phyloP scores from a whole-genome alignment of 306 rosid genomes.

The Sophora flavescens region DNA sequence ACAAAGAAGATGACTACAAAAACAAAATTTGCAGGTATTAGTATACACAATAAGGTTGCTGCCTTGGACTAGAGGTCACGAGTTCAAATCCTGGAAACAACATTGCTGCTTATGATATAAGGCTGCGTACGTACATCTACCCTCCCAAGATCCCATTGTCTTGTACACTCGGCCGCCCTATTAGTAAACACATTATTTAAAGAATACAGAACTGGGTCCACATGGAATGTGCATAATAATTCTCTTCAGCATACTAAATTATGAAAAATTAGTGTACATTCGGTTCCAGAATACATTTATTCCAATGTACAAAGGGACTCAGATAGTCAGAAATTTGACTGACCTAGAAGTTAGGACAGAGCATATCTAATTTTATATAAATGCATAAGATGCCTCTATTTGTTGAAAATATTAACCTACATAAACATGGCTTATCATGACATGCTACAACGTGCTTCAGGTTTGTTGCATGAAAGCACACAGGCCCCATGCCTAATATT shows the following conservation, averaged over 20 bases:
- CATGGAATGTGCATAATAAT: constrained; percentile 9
- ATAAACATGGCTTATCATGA: not conserved
- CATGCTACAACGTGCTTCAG: not conserved
- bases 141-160: too few relatives aligned
- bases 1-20: not conserved
- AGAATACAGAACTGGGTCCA: constrained; percentile 14
- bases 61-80: too few relatives aligned
- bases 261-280: not conserved
- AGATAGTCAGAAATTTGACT: constrained; percentile 1
- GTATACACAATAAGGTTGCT: too few relatives aligned
- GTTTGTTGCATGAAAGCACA: not conserved
- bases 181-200: not conserved
- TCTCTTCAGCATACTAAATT: not conserved
- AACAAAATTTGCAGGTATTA: not conserved
- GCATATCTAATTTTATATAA: not conserved
- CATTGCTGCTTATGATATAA: too few relatives aligned
- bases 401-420: constrained; percentile 15
- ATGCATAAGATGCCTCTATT: not conserved
- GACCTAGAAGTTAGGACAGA: not conserved
- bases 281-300: not conserved
- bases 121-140: too few relatives aligned
- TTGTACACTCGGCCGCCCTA: too few relatives aligned
- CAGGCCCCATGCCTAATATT: not conserved
- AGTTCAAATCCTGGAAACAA: too few relatives aligned
- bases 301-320: constrained; percentile 4